phyloP scores from a whole-genome alignment of 495 filamentous ascomycete species.

The Penicillium chermesinum region DNA sequence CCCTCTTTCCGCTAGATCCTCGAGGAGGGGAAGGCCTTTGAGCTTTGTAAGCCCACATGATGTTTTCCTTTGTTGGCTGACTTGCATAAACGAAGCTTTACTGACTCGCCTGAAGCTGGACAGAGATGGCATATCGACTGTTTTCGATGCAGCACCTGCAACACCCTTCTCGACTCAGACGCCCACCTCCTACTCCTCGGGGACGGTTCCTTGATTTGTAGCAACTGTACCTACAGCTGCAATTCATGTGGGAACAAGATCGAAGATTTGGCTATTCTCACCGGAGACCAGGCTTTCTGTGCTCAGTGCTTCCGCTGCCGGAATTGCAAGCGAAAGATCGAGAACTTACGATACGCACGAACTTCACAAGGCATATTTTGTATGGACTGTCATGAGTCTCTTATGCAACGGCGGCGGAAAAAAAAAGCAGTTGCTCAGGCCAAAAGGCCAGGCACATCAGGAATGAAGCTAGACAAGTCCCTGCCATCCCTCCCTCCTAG shows the following conservation, averaged over 20 bases:
- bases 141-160: slow-evolving; percentile 97
- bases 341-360: slow-evolving; percentile 95
- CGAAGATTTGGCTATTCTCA: slow-evolving; percentile 95
- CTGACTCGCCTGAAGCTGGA: slow-evolving; percentile 59
- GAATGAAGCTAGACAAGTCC: slow-evolving; percentile 83
- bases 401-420: slow-evolving; percentile 94
- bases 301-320: slow-evolving; percentile 94
- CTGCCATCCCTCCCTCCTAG: slow-evolving; percentile 85
- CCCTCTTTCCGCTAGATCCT: slow-evolving; percentile 59
- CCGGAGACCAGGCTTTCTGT: slow-evolving; percentile 98
- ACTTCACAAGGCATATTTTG: slow-evolving; percentile 99
- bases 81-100: not conserved
- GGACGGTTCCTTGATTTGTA: slow-evolving; percentile 97
- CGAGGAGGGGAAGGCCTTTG: slow-evolving; percentile 97
- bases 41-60: slow-evolving; percentile 68
- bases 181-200: slow-evolving; percentile 96
- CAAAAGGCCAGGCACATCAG: slow-evolving; percentile 49
- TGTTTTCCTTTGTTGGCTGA: not conserved
- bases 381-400: slow-evolving; percentile 98
- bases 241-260: slow-evolving; percentile 97
- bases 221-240: slow-evolving; percentile 99
- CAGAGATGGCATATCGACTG: slow-evolving; percentile 99
- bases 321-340: slow-evolving; percentile 97
- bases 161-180: slow-evolving; percentile 93
- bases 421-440: slow-evolving; percentile 60